phyloP scores from a whole-genome alignment of 257 asterid genomes.

The Solanum tarapatanum region DNA sequence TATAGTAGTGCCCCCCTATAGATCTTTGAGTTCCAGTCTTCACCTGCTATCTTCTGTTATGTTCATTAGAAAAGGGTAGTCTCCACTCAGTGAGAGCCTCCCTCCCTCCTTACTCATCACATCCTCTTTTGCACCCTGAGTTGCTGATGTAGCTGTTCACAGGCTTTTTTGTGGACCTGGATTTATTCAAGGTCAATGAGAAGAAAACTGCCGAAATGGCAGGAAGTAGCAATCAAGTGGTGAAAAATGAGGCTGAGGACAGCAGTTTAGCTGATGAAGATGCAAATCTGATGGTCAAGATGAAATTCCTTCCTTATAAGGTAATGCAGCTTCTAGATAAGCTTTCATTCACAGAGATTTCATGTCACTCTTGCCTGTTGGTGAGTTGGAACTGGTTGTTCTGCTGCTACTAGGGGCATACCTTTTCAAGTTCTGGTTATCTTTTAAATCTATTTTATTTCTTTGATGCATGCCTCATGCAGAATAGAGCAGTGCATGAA shows the following conservation, averaged over 20 bases:
- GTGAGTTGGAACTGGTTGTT: not conserved
- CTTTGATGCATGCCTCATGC: not conserved
- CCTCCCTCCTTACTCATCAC: not conserved
- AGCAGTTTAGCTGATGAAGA: conserved; percentile 87
- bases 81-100: not conserved
- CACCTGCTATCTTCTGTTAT: not conserved
- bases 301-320: conserved; percentile 94
- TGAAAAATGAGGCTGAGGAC: conserved; percentile 17
- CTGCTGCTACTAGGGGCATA: not conserved
- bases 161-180: conserved; percentile 91
- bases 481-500: not conserved
- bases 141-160: conserved; percentile 18
- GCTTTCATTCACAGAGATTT: not conserved
- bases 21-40: not conserved
- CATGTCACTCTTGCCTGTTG: not conserved
- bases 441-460: not conserved
- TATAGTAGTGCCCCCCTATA: not conserved
- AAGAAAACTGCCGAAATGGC: conserved; percentile 36
- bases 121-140: not conserved
- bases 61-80: not conserved
- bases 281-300: conserved; percentile 95
- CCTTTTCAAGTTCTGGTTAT: not conserved
- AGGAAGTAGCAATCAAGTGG: conserved; percentile 15
- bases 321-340: conserved; percentile 13
- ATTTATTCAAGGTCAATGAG: conserved; percentile 60